Conservation (phyloP, 83 land plant genomes). For the Diphasiastrum complanatum region DNA sequence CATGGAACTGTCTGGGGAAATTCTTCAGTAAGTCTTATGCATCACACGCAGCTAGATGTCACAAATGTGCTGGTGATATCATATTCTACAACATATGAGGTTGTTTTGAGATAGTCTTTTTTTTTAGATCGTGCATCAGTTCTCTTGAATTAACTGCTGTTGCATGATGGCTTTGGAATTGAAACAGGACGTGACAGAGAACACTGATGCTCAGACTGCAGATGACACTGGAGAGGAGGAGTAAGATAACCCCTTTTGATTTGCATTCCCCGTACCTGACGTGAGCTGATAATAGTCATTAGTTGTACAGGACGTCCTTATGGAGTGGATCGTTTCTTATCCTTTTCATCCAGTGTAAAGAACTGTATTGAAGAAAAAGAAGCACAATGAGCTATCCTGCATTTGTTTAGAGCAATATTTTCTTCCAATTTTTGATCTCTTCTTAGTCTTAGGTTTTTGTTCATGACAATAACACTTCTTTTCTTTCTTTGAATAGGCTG, state of each 20-base stretch:
- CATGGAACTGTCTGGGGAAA: constrained; percentile 70
- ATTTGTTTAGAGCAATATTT: neutral
- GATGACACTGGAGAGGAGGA: constrained; percentile 89
- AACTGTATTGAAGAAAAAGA: too few species aligned
- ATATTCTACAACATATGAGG: neutral
- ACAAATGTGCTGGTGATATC: neutral
- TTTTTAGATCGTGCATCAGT: too few species aligned
- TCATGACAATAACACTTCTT: neutral
- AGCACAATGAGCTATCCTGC: too few species aligned
- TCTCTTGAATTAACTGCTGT: too few species aligned
- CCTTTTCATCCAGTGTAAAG: too few species aligned
- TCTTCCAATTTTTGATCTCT: neutral
- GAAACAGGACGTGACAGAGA: constrained; percentile 5
- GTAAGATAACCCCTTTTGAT: constrained; percentile 36
- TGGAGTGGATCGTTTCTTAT: neutral
- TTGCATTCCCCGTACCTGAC: neutral
- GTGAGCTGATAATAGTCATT: too few species aligned
- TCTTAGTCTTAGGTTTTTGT: neutral
- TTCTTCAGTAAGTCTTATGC: constrained; percentile 28
- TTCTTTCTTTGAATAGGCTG: constrained; percentile 46
- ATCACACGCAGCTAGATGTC: neutral
- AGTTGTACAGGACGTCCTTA: neutral
- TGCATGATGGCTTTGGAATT: neutral
- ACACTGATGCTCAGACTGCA: constrained; percentile 43
- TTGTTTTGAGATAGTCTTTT: too few species aligned